These are phyloP conservation scores for Clonostachys chloroleuca DNA, from an alignment of 2,329 filamentous ascomycete species.

Conservation along the genomic window DNA sequence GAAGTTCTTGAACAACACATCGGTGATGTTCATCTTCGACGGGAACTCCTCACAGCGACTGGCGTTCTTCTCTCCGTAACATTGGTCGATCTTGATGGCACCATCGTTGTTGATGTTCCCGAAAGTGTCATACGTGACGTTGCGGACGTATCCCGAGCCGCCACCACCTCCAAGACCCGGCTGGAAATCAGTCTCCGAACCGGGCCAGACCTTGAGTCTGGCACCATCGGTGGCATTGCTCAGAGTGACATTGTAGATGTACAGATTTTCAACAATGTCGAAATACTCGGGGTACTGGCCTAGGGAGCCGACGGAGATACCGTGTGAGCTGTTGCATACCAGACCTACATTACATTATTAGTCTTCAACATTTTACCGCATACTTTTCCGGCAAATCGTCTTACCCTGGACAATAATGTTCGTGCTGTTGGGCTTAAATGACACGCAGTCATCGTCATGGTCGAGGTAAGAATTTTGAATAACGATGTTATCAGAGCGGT, in stretches of 20 bases:
- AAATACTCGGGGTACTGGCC: conserved; percentile 61
- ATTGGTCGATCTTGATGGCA: conserved; percentile 19
- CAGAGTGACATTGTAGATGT: conserved; percentile 57
- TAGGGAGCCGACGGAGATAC: conserved; percentile 68
- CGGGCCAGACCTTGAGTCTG: conserved; percentile 71
- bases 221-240: conserved; percentile 59
- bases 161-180: conserved; percentile 59
- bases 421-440: conserved; percentile 71
- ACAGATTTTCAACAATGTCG: conserved; percentile 69
- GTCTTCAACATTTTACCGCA: too few species aligned
- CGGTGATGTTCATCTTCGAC: conserved; percentile 14
- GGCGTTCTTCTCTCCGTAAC: conserved; percentile 10
- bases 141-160: conserved; percentile 47
- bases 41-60: conserved; percentile 4
- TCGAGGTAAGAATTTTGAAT: conserved; percentile 63
- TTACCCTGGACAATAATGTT: conserved; percentile 58
- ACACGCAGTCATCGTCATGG: conserved; percentile 68
- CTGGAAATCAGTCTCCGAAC: conserved; percentile 40
- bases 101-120: conserved; percentile 47
- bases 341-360: conserved; percentile 45
- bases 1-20: conserved; percentile 17
- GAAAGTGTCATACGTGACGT: conserved; percentile 61
- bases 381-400: conserved; percentile 15
- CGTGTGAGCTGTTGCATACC: conserved; percentile 65
- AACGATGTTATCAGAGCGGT: conserved; percentile 55